Base-by-base conservation (phyloP, 2,329 filamentous ascomycete genomes). In the Aspergillus oerlinghausenensis region DNA sequence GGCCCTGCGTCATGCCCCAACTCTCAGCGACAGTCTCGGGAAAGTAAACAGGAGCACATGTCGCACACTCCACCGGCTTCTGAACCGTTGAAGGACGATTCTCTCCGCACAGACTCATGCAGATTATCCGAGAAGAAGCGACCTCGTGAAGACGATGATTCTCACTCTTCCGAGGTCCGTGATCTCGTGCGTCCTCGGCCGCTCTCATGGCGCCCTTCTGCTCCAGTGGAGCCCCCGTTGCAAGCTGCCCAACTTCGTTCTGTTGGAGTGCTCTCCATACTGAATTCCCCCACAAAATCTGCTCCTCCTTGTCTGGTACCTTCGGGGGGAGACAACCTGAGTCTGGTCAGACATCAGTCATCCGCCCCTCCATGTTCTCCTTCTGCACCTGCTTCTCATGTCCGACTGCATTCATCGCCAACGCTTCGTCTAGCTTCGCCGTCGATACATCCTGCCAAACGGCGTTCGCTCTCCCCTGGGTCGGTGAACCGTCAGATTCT, bases 251-350 rank as follows among this genome's bases (percentile, higher is more conserved):
- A 67, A 47, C 66, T 70, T 47, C 70, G 73, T 43, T 69, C 73
- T 26, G 71, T 75, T 58, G 73, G 71, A 9, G 72, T 77, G n/a
- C 72, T 74, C 56, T 66, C 74, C 10, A 76, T 77, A 55, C 59
- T 77, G 58, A 77, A 77, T 50, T 72, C 70, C 10, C 65, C 73
- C 4, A 59, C 68, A 23, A 68, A 69, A 51, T 52, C 64, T 29
- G 55, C 56, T n/a, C 38, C 60, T n/a, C 65, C 58, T 28, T 45
- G 55, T n/a, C 54, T 50, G 38, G 54, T 51, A 26, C 42, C 56
- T 35, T 38, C 40, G 21, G 59, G 63, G 42, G 54, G 57, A 43
- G 60, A 52, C 43, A 65, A 68, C 26, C 71, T 72, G 53, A 52
- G 56, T 25, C 54, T 64, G 23, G 64, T 55, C 28, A 53, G 65